Base-by-base conservation (phyloP, 768 basidiomycete genomes). In the Jaapia argillacea region DNA sequence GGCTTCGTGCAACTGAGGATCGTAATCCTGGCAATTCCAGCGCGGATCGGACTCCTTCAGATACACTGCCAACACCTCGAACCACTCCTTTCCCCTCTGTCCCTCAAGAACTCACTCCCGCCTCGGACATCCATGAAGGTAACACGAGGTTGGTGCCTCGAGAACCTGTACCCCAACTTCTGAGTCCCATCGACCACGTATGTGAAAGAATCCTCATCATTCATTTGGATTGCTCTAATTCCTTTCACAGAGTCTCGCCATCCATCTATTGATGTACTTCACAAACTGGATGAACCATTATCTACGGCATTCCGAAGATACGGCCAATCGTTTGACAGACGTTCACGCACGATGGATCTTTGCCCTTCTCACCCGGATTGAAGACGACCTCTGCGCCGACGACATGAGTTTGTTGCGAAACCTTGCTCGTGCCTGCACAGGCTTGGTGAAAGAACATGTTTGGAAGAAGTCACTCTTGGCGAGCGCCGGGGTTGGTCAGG, bases 231-330 rank as follows among this genome's bases (percentile, higher is more conserved):
- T 28, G 20, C 13, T 41, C 46, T 54, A 18, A 55, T 48, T 36
- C 24, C 36, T 18, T 3, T 41, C 47, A 24, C 50, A 89, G 86
- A 71, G 73, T 53, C 75, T 69, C 58, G 75, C 83, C 4, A 57
- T 89, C 22, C 86, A 86, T 56, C 68, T 89, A 36, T 60, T 90
- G 46, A 86, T 85, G 82, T 88, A 87, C 58, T 88, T 88, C 58
- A 70, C 77, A 14, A 74, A 87, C 53, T 90, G 86, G 86, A 79
- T 86, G 49, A 79, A 80, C 49, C 45, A 71, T 12, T 70, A 82
- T 47, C 57, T 85, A 5, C 68, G 77, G 37, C 60, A 69, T 20
- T 52, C 49, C 3, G 60, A 58, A 4, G 61, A 67, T 45, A 52
- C 64, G 24, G 54, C 56, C 40, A 65, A 62, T 51, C 56, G 59